Percentiles rank a stretch among this genome's conserved stretches.
These are phyloP conservation scores for Begonia masoniana DNA, from an alignment of 306 rosid species.

Conservation along the genomic window DNA sequence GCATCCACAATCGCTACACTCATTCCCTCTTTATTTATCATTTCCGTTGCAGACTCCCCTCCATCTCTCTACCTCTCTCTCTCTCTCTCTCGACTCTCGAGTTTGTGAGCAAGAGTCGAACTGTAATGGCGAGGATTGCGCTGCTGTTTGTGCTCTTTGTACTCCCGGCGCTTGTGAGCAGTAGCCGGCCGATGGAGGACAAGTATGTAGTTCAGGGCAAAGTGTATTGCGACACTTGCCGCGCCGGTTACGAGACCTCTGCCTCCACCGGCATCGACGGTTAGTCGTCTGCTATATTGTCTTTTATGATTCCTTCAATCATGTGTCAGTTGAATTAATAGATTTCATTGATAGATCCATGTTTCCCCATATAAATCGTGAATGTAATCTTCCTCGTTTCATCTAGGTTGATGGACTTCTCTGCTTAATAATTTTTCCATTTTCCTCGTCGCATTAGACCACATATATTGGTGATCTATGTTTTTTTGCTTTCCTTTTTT, in stretches of 20 bases:
- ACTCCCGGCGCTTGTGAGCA: conserved; percentile 11
- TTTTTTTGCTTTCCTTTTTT: too few relatives aligned
- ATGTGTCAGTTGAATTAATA: not conserved
- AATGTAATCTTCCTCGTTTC: not conserved
- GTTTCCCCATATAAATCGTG: not conserved
- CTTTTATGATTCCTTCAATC: not conserved
- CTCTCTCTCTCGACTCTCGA: not conserved
- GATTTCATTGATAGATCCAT: not conserved
- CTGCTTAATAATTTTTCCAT: too few relatives aligned
- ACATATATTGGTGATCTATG: too few relatives aligned
- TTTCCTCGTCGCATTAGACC: too few relatives aligned
- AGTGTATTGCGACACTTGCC: conserved; percentile 77
- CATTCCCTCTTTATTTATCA: too few relatives aligned
- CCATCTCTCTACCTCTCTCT: not conserved
- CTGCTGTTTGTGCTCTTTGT: conserved; percentile 22
- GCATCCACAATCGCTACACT: too few relatives aligned
- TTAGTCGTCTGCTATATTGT: conserved; percentile 1
- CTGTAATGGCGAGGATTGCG: not conserved
- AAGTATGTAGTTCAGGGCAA: conserved; percentile 26
- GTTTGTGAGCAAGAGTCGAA: not conserved
- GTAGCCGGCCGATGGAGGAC: conserved; percentile 4
- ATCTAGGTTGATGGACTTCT: not conserved
- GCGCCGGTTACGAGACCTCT: conserved; percentile 62
- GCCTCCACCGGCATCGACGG: conserved; percentile 34
- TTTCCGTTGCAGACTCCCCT: too few relatives aligned